A percentile compares a stretch with the other conserved stretches of the same genome.
Conservation (phyloP, 2,329 filamentous ascomycete genomes). For the Aspergillus sp. region DNA sequence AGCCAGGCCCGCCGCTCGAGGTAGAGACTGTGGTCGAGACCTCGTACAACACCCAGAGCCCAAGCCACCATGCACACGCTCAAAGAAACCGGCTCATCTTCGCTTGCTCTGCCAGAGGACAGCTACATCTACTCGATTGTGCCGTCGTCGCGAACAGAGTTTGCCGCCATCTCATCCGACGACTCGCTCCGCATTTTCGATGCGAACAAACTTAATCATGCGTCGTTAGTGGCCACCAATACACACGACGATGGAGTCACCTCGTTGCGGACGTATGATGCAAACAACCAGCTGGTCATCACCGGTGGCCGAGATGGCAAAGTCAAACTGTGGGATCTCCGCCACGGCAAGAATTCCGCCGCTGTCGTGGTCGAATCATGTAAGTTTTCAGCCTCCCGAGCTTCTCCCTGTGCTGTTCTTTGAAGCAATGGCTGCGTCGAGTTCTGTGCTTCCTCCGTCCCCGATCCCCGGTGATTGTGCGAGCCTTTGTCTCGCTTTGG, state of each 20-base stretch:
- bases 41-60: too few relatives aligned
- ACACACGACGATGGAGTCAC: conserved; percentile 41
- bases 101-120: conserved; percentile 38
- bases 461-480: not conserved
- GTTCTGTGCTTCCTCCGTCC: not conserved
- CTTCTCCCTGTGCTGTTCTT: not conserved
- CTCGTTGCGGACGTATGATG: conserved; percentile 32
- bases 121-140: conserved; percentile 47
- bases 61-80: conserved; percentile 33
- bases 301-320: conserved; percentile 44
- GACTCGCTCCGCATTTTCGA: conserved; percentile 46
- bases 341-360: conserved; percentile 28
- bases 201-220: conserved; percentile 32
- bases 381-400: conserved; percentile 22
- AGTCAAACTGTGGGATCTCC: conserved; percentile 44
- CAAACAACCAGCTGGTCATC: conserved; percentile 28
- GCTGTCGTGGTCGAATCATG: conserved; percentile 37
- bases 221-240: conserved; percentile 28
- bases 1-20: not conserved
- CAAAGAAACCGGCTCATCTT: conserved; percentile 33
- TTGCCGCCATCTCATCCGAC: conserved; percentile 48
- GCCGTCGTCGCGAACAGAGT: conserved; percentile 26
- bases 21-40: not conserved
- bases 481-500: not conserved
- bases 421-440: not conserved